Conservation (phyloP, 2,329 filamentous ascomycete species). For the Graphilbum fragrans region DNA sequence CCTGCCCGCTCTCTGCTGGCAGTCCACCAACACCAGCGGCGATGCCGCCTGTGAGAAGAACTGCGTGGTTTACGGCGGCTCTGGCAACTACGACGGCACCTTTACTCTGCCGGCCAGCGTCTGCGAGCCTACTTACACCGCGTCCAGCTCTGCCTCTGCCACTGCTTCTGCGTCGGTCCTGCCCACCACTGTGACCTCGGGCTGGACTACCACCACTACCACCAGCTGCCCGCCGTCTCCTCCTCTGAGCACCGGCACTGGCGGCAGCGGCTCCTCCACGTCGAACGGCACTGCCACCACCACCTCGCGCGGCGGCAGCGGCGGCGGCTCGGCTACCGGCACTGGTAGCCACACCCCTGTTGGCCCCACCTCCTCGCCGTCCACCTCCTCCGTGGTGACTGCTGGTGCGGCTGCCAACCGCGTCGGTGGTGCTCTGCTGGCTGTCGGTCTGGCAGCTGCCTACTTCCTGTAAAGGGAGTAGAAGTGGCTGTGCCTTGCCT, state of each 20-base stretch:
- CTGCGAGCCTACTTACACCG: constrained; percentile 19
- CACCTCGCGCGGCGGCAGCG: neutral
- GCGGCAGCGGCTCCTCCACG: constrained; percentile 1
- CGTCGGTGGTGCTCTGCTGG: constrained; percentile 21
- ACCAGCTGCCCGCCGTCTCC: constrained; percentile 4
- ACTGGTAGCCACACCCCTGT: constrained; percentile 6
- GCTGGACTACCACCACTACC: neutral
- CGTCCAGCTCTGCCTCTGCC: neutral
- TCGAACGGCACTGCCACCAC: constrained; percentile 1
- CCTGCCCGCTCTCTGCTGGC: constrained; percentile 24
- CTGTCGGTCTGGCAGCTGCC: constrained; percentile 25
- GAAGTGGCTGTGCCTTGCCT: neutral
- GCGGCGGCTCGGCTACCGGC: neutral
- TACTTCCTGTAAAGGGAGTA: constrained; percentile 25
- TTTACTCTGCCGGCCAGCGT: constrained; percentile 23
- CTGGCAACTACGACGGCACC: constrained; percentile 14
- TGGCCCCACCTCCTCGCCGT: constrained; percentile 6
- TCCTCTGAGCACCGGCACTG: constrained; percentile 2
- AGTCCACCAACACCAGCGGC: constrained; percentile 23
- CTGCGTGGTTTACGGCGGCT: constrained; percentile 29
- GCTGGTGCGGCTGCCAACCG: constrained; percentile 17
- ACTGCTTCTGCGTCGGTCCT: neutral
- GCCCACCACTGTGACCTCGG: neutral
- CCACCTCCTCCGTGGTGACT: constrained; percentile 10
- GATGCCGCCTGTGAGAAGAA: constrained; percentile 37